Base-by-base conservation (phyloP, 805 yeast species). In the Yarrowia bubula region DNA sequence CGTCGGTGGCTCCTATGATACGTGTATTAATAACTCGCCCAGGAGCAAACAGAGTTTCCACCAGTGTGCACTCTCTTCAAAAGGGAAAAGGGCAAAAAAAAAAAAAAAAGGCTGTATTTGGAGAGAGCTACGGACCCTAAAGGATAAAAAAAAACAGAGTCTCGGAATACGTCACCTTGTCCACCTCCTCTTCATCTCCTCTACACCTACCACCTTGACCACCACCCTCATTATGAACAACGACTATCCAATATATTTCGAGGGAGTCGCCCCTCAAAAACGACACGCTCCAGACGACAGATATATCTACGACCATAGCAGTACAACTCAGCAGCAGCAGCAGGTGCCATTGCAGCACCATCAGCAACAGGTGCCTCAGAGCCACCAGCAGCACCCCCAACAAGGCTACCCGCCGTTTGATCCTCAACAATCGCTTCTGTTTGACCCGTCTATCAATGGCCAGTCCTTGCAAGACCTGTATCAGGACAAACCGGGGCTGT, bases 401-500 rank as follows among this genome's bases (percentile, higher is more conserved):
- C 14, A 17, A 8, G 41, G 10, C 32, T 50, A 22, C 4, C 47
- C 46, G 1, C 47, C 41, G 33, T 55, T 55, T 15, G 61, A 55
- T 15, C 61, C 41, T 11, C 38, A 31, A 1, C 61, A 55, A 10
- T 18, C 35, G 13, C 37, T 55, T 7, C 61, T 55, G 11, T 55
- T 55, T 14, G 61, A 55, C 61, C 61, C 61, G 7, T 35, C 43
- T 2, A 37, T 37, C 58, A 51, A 51, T 43, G 58, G 58, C 8
- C 58, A 51, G 35, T 14, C 33, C 1, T 43, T 51, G 8, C 58
- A 51, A 31, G 61, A 55, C 38, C 38, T 55, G 38, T 55, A 55
- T 17, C 61, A 55, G 47, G 61, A 55, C 61, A 55, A 55, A 10
- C 43, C 32, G 4, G 47, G 47, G 11, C 17, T 55, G 38, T 55